These are phyloP conservation scores for Acacia crassicarpa DNA, from an alignment of 306 rosid species.

Conservation along the genomic window DNA sequence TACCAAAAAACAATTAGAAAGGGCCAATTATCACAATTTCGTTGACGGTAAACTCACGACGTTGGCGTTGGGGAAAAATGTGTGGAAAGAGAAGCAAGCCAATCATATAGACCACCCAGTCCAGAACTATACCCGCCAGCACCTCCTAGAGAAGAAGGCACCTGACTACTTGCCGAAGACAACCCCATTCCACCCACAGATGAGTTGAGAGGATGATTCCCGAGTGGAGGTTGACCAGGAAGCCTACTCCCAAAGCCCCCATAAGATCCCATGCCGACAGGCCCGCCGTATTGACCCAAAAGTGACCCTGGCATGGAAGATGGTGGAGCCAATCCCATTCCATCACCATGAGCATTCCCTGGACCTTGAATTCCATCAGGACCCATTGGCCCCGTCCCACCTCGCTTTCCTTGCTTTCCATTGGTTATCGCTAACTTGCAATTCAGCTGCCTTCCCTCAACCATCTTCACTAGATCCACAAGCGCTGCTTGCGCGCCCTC, in stretches of 20 bases:
- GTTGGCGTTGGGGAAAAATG: no score
- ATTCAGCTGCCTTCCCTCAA: constrained; percentile 78
- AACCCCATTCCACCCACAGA: constrained; percentile 33
- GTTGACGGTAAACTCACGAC: no score
- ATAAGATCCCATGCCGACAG: constrained; percentile 65
- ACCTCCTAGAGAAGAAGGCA: constrained; percentile 52
- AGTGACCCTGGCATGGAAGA: constrained; percentile 48
- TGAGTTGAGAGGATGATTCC: constrained; percentile 59
- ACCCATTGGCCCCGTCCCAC: constrained; percentile 13
- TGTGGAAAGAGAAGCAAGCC: no score
- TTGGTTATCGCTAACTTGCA: constrained; percentile 81
- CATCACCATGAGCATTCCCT: constrained; percentile 51
- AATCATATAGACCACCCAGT: constrained; percentile 56
- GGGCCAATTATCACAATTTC: no score
- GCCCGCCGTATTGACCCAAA: constrained; percentile 57
- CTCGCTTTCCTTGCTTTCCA: constrained; percentile 82
- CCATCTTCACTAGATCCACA: constrained; percentile 75
- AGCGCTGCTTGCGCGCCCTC: constrained; percentile 92
- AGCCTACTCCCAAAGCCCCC: constrained; percentile 67
- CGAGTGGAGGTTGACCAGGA: constrained; percentile 65
- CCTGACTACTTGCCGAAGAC: constrained; percentile 48
- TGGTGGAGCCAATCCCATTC: constrained; percentile 35
- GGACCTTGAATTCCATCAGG: constrained; percentile 54
- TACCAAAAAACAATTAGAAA: no score
- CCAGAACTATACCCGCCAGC: constrained; percentile 60